Base-by-base conservation (phyloP, 371 early-diverging fungal genomes). In the Mortierella sp. region DNA sequence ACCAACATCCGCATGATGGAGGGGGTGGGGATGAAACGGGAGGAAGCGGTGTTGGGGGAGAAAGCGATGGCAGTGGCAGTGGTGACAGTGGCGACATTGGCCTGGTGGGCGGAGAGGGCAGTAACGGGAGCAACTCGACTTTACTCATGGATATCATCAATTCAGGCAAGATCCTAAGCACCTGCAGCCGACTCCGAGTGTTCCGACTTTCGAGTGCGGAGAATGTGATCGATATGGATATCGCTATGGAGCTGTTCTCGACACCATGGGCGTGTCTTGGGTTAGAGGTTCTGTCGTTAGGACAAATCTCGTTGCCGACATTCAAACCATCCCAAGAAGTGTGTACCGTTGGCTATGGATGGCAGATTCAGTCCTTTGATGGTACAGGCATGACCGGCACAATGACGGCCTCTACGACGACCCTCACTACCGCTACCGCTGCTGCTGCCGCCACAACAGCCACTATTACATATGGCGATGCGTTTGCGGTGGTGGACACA, bases 261-360 rank as follows among this genome's bases (percentile, higher is more conserved):
- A 8, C 45, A 2, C 68, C 68, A 3, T 67, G 68, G 68, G 61
- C 61, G 13, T 67, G 68, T 48, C 61, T 67, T 14, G 61, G 61
- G 14, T 51, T 67, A n/a, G 68, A 67, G 43, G 54, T 61, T 23
- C 21, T 67, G 24, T 67, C 61, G 0, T 27, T 67, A 9, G 54
- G 57, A 3, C 61, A 67, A 3, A 67, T 67, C 16, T 67, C 61
- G 16, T n/a, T 61, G 18, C 61, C 52, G 7, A 3, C 19, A 5
- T 19, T 34, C 6, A 51, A 60, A 34, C 49, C 50, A 30, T 39
- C 48, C 1, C 51, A 24, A 31, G 28, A 49, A 7, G 13, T 27
- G 23, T 2, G 24, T 23, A 27, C 27, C 46, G 6, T 27, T 9
- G 57, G 39, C 14, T 52, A 57, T 45, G 65, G 65, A 3, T 58